These are phyloP conservation scores for Ilyonectria robusta DNA, from an alignment of 2,329 filamentous ascomycete species.

Conservation along the genomic window DNA sequence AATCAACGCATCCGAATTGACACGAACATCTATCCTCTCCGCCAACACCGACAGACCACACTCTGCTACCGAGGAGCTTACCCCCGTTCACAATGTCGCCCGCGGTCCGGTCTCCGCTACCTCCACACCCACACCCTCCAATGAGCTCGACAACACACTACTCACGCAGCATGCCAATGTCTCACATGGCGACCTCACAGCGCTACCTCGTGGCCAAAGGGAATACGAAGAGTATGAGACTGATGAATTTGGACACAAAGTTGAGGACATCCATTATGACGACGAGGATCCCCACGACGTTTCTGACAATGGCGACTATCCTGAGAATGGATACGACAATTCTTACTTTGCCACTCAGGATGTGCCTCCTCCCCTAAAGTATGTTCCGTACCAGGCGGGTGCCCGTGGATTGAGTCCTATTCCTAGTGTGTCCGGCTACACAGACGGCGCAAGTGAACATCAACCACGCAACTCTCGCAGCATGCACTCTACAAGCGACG, in stretches of 20 bases:
- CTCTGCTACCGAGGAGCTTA: constrained; percentile 75
- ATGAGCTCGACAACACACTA: constrained; percentile 71
- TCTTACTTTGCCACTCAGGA: constrained; percentile 72
- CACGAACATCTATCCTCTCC: constrained; percentile 88
- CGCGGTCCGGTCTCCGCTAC: constrained; percentile 72
- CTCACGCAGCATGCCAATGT: constrained; percentile 78
- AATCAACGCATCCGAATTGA: constrained; percentile 88
- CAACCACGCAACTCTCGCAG: constrained; percentile 70
- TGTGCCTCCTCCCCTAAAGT: constrained; percentile 74
- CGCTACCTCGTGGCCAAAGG: constrained; percentile 64
- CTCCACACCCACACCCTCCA: constrained; percentile 75
- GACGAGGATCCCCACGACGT: constrained; percentile 55
- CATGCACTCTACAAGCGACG: constrained; percentile 65
- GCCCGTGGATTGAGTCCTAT: constrained; percentile 87
- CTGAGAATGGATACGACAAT: constrained; percentile 58
- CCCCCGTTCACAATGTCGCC: constrained; percentile 74
- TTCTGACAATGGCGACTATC: constrained; percentile 55
- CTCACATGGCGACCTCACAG: constrained; percentile 71
- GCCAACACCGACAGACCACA: constrained; percentile 82
- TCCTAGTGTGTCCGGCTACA: constrained; percentile 91
- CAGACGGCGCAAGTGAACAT: constrained; percentile 75
- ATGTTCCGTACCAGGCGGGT: constrained; percentile 78
- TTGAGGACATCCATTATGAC: constrained; percentile 62
- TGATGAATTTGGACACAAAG: constrained; percentile 60
- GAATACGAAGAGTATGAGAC: constrained; percentile 64